Evolutionary conservation across 768 basidiomycete genomes (phyloP).

Genomic region (Holtermannia corniformis): DNA sequence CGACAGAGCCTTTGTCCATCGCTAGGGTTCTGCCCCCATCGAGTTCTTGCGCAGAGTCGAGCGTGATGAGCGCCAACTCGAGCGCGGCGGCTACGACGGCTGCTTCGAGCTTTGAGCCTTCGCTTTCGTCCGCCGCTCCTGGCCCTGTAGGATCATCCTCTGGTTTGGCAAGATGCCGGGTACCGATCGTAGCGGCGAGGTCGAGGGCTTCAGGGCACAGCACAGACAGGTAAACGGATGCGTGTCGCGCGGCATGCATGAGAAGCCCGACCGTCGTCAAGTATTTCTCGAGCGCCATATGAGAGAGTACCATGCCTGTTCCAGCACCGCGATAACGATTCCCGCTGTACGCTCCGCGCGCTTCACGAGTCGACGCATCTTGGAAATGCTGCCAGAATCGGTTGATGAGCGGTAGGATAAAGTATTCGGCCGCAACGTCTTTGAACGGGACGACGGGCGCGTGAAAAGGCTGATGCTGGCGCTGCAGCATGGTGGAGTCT

Average conservation of each 20-base stretch:
- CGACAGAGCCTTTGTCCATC: conserved; percentile 61
- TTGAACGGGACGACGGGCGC: conserved; percentile 41
- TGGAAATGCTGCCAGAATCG: conserved; percentile 92
- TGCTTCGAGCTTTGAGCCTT: conserved; percentile 50
- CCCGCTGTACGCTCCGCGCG: conserved; percentile 45
- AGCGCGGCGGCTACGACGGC: conserved; percentile 64
- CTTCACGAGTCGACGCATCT: conserved; percentile 68
- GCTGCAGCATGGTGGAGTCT: conserved; percentile 12
- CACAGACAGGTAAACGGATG: conserved; percentile 68
- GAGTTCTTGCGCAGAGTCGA: conserved; percentile 64
- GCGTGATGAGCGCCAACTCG: conserved; percentile 64
- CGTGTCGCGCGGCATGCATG: conserved; percentile 70
- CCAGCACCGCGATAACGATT: conserved; percentile 58
- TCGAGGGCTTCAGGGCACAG: conserved; percentile 75
- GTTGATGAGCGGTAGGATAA: conserved; percentile 80
- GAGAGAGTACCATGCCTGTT: conserved; percentile 70
- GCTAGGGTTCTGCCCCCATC: conserved; percentile 68
- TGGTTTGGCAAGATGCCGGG: conserved; percentile 40
- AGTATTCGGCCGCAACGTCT: conserved; percentile 72
- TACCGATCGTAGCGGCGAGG: conserved; percentile 69
- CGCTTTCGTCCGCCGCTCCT: conserved; percentile 6
- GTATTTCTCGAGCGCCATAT: conserved; percentile 65
- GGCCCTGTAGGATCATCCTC: conserved; percentile 21
- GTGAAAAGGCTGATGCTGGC: background rate
- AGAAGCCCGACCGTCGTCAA: conserved; percentile 67